These are phyloP conservation scores for Boletus pseudo-olivaceus DNA, from an alignment of 768 basidiomycete genomes.

Conservation along the genomic window DNA sequence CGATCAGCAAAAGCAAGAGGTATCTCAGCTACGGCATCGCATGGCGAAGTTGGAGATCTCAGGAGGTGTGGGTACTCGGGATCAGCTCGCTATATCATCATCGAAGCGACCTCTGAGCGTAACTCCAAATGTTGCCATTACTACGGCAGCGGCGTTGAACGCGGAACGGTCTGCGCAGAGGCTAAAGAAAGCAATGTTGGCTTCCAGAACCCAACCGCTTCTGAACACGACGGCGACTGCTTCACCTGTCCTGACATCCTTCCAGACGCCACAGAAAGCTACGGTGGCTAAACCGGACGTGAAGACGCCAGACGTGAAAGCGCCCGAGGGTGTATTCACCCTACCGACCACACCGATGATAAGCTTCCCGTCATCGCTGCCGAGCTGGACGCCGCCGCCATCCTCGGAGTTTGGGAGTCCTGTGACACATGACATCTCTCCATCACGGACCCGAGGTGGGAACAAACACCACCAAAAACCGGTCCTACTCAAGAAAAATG, in stretches of 20 bases:
- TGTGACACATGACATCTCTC: constrained; percentile 9
- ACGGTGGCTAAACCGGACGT: constrained; percentile 3
- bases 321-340: constrained; percentile 1
- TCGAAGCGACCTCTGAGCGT: constrained; percentile 40
- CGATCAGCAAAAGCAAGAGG: constrained; percentile 54
- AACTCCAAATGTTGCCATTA: constrained; percentile 64
- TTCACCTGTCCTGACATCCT: constrained; percentile 20
- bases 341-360: constrained; percentile 20
- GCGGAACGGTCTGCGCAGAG: constrained; percentile 71
- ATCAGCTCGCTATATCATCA: constrained; percentile 41
- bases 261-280: constrained; percentile 29
- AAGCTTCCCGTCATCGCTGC: constrained; percentile 24
- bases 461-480: constrained; percentile 36
- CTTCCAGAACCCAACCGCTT: constrained; percentile 58
- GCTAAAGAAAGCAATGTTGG: constrained; percentile 65
- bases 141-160: constrained; percentile 78
- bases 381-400: constrained; percentile 23
- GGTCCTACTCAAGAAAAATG: constrained; percentile 28
- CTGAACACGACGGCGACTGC: constrained; percentile 53
- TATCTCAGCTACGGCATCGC: constrained; percentile 50
- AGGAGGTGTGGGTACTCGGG: constrained; percentile 28
- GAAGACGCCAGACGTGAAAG: constrained; percentile 1
- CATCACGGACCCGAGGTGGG: constrained; percentile 22
- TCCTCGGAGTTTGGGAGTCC: constrained; percentile 17
- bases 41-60: constrained; percentile 48